Conservation (phyloP, 805 yeast species). For the Myxozyma geophila region DNA sequence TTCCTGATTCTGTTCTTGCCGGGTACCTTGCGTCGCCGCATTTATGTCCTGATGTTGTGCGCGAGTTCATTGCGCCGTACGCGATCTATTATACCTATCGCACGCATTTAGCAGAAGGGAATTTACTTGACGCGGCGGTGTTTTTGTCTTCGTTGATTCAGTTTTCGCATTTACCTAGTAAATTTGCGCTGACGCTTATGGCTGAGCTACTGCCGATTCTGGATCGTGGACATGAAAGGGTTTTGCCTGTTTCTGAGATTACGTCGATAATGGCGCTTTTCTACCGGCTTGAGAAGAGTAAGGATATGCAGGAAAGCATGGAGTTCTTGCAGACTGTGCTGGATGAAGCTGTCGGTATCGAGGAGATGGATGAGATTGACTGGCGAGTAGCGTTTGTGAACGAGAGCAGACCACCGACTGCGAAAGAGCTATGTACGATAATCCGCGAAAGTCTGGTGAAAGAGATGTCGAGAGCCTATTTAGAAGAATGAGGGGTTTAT, state of each 20-base stretch:
- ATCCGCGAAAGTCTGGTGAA: constrained; percentile 34
- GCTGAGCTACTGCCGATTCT: constrained; percentile 24
- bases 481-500: constrained; percentile 27
- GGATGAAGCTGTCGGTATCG: neutral
- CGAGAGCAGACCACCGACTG: constrained; percentile 12
- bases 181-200: constrained; percentile 17
- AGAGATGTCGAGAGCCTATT: constrained; percentile 39
- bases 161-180: constrained; percentile 41
- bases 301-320: constrained; percentile 21
- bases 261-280: constrained; percentile 35
- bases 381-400: constrained; percentile 33
- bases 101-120: constrained; percentile 6
- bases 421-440: constrained; percentile 25
- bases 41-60: constrained; percentile 29
- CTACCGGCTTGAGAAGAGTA: constrained; percentile 37
- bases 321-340: constrained; percentile 31
- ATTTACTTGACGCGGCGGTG: constrained; percentile 33
- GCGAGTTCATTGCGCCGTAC: constrained; percentile 44
- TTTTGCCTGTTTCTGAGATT: constrained; percentile 31
- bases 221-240: constrained; percentile 12
- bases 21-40: constrained; percentile 27
- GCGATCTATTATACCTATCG: constrained; percentile 41
- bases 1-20: constrained; percentile 27
- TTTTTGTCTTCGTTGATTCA: constrained; percentile 39
- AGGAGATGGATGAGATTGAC: constrained; percentile 23